phyloP scores from a whole-genome alignment of 176 grass and related monocot genomes.

The Carex littledalei region DNA sequence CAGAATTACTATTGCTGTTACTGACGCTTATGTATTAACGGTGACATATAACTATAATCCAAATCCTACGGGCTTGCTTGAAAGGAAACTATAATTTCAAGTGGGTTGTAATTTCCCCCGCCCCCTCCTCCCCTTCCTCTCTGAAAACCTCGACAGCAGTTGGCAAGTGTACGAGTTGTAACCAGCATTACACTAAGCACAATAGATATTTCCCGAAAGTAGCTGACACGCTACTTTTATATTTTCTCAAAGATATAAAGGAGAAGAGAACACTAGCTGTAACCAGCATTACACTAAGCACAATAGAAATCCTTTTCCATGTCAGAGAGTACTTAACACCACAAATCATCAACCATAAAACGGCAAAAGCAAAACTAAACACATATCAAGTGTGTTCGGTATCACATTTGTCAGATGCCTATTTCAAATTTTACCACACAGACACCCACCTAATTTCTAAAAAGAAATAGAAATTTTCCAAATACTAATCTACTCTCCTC shows the following conservation, averaged over 20 bases:
- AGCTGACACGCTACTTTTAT: background rate
- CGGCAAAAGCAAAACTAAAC: background rate
- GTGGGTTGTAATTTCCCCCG: too few relatives aligned
- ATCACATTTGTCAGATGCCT: background rate
- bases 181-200: too few relatives aligned
- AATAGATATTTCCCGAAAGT: too few relatives aligned
- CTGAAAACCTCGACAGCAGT: too few relatives aligned
- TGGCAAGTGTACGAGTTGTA: too few relatives aligned
- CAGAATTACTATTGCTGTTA: too few relatives aligned
- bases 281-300: background rate
- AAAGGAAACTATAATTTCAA: background rate
- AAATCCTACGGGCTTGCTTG: too few relatives aligned
- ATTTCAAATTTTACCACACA: background rate
- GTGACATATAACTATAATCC: too few relatives aligned
- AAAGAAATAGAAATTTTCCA: background rate
- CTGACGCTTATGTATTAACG: too few relatives aligned
- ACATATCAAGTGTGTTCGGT: background rate
- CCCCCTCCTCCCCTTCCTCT: too few relatives aligned
- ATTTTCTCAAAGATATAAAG: background rate
- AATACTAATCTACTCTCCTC: background rate
- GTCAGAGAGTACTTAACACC: background rate
- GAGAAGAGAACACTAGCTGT: background rate
- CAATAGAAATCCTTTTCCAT: background rate
- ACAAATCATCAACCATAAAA: background rate
- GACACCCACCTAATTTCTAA: background rate